phyloP scores from a whole-genome alignment of 139 green algal species.

The Chlamydomonas applanata region DNA sequence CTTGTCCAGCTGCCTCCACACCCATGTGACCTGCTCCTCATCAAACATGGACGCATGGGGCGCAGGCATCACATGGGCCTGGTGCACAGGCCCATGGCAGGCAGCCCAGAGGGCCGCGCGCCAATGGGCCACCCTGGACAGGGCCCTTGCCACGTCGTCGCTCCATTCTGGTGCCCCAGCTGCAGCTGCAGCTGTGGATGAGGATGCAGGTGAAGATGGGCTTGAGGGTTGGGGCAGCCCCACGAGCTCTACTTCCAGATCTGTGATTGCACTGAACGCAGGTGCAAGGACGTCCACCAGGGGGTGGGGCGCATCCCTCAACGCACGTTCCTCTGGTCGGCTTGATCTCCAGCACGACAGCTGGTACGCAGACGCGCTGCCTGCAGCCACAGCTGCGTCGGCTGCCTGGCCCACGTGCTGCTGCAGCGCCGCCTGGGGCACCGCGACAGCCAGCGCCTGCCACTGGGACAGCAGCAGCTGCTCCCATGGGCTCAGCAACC shows the following conservation, averaged over 20 bases:
- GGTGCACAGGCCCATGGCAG: conserved; percentile 40
- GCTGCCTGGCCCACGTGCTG: conserved; percentile 15
- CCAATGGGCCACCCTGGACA: conserved; percentile 23
- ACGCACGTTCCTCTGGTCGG: conserved; percentile 47
- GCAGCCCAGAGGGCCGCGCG: conserved; percentile 44
- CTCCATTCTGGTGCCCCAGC: background rate
- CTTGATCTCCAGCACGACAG: conserved; percentile 51
- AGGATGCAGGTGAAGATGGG: background rate
- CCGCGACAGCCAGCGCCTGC: background rate
- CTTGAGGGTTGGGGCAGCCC: background rate
- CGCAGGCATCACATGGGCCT: background rate
- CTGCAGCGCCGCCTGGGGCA: conserved; percentile 18
- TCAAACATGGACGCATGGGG: background rate
- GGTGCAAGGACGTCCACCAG: conserved; percentile 58
- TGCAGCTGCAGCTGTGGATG: too few relatives aligned
- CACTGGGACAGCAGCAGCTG: conserved; percentile 2
- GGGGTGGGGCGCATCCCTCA: conserved; percentile 48
- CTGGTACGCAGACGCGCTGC: background rate
- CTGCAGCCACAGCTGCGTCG: conserved; percentile 14
- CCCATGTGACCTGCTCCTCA: conserved; percentile 45
- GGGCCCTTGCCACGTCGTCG: background rate
- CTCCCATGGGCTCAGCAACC: background rate
- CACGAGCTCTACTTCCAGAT: conserved; percentile 39
- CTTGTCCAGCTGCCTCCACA: conserved; percentile 56
- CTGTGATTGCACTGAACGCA: conserved; percentile 34